Percentiles rank a stretch among this genome's conserved stretches.
These are phyloP conservation scores for Cytospora schulzeri DNA, from an alignment of 2,329 filamentous ascomycete species.

Conservation along the genomic window DNA sequence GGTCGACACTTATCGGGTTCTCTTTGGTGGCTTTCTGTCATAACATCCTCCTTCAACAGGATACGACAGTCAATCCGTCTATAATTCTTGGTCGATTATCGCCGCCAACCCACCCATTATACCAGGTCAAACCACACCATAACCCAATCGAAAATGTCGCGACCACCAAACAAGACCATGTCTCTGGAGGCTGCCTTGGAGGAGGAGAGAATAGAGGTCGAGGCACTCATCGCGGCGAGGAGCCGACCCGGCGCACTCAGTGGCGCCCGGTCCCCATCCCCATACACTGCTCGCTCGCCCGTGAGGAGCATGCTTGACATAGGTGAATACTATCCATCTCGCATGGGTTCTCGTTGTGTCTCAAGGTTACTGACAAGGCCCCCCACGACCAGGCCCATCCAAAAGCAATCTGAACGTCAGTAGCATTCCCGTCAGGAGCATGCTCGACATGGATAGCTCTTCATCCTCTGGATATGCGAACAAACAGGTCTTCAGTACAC, in stretches of 20 bases:
- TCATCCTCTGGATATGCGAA: constrained; percentile 41
- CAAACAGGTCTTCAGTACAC: constrained; percentile 52
- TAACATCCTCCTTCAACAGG: not conserved
- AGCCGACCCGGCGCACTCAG: constrained; percentile 36
- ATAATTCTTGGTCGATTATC: constrained; percentile 1
- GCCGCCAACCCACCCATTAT: not conserved
- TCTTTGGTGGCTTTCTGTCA: not conserved
- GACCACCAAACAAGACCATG: constrained; percentile 52
- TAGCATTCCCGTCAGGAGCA: constrained; percentile 60
- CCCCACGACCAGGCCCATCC: not conserved
- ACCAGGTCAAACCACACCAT: not conserved
- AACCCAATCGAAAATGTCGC: constrained; percentile 1
- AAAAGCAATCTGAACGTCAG: constrained; percentile 47
- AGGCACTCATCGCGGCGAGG: constrained; percentile 65
- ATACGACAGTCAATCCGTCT: not conserved
- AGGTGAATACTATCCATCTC: constrained; percentile 44
- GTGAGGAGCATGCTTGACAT: constrained; percentile 70
- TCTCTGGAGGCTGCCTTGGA: constrained; percentile 77
- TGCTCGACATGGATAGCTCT: constrained; percentile 61
- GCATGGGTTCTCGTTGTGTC: not conserved
- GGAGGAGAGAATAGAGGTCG: constrained; percentile 74
- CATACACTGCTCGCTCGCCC: constrained; percentile 64
- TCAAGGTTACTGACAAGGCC: not conserved
- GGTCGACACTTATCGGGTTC: not conserved
- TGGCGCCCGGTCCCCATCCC: constrained; percentile 52